Evolutionary conservation across 2,329 filamentous ascomycete species (phyloP).

Genomic region (Colletotrichum tropicale): DNA sequence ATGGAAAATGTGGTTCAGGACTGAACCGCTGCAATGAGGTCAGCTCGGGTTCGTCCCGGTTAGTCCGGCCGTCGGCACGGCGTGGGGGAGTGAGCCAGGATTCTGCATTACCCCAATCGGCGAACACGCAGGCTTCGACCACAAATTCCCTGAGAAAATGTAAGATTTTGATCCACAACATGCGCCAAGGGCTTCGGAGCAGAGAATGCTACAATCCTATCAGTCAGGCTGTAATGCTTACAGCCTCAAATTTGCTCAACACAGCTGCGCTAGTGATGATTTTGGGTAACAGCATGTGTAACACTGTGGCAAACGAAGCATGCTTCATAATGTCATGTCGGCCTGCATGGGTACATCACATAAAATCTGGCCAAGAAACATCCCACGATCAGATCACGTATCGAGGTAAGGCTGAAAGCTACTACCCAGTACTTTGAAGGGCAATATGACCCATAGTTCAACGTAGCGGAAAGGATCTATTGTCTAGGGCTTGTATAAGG

Average conservation of each 20-base stretch:
- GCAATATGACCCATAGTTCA: background rate
- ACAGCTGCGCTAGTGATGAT: background rate
- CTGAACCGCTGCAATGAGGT: background rate
- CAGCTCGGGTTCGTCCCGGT: background rate
- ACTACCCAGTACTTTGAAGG: background rate
- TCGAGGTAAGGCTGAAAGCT: background rate
- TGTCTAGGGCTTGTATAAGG: background rate
- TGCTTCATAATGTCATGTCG: accelerated
- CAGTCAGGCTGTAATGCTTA: background rate
- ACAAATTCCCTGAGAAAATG: background rate
- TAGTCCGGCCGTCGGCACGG: background rate
- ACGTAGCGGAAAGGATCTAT: background rate
- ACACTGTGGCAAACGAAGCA: background rate
- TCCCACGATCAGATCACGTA: background rate
- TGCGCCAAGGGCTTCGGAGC: background rate
- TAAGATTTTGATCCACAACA: background rate
- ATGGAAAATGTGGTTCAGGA: background rate
- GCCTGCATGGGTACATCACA: background rate
- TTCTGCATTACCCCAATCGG: background rate
- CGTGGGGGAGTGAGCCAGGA: background rate
- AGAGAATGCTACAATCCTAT: background rate
- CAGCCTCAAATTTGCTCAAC: background rate
- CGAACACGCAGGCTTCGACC: background rate
- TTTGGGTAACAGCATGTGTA: background rate
- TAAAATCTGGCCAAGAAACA: background rate